Evolutionary conservation across 2,329 filamentous ascomycete species (phyloP), one percentile per base, ranked within the genome.

Genomic region (Shiraia sp.): DNA sequence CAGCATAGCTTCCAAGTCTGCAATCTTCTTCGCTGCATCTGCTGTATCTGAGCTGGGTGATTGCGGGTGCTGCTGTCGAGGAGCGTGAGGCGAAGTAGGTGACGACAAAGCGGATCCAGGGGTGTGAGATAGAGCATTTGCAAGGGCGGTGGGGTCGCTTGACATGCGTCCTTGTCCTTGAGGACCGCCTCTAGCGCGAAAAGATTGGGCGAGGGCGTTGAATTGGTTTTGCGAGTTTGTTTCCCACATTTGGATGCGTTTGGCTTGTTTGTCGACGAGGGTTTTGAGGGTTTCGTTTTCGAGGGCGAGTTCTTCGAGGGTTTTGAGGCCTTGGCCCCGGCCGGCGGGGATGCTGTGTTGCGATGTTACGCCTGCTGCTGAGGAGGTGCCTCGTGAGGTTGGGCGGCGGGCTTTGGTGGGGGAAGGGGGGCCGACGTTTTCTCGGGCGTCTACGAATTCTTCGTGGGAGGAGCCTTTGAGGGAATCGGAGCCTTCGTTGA

Each of bases 201-300:
- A 83, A 55, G 89, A 95, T 66, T 96, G 90, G 10, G 91, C 88
- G 24, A 97, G 79, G 3, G 90, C 89, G 71, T 91, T 81, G 38
- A 87, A 88, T 26, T 87, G 91, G 50, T 86, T 90, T 70, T 97
- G 93, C 0, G 90, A 90, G 57, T 89, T 91, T 27, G 90, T 85
- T 70, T 99, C 92, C 72, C 96, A 99, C 49, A 90, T 87, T 59
- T 93, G 88, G n/a, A 99, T 79, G 1, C 92, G 83, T 57, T 87
- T 88, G 49, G 87, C 88, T 25, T 96, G 80, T 35, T 89, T 90
- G 69, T 97, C 91, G 7, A 95, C 82, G 56, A 90, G 84, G 42
- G 87, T 82, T 59, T 93, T 92, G 36, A 97, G 78, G 8, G 87
- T 88, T 49, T 87, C 81, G 67, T 97, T 99, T 64, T 97, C 90